Conservation (phyloP, 768 basidiomycete genomes). For the Trametes sanguinea region DNA sequence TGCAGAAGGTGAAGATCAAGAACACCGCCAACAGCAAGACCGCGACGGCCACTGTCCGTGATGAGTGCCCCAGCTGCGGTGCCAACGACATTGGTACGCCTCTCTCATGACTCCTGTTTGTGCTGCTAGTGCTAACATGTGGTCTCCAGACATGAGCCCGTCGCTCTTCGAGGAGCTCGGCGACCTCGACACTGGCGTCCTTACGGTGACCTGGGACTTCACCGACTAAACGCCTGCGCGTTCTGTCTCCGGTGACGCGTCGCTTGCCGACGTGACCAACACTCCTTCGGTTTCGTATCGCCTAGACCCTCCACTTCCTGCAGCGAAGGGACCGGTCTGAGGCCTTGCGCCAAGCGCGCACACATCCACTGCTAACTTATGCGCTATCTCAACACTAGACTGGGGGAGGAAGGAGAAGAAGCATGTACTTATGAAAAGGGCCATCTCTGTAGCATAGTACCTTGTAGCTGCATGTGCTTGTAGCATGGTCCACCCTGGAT, state of each 20-base stretch:
- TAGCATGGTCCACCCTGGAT: constrained; percentile 7
- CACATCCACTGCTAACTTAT: constrained; percentile 9
- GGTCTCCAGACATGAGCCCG: constrained; percentile 62
- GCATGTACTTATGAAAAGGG: constrained; percentile 5
- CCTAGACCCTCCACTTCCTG: constrained; percentile 1
- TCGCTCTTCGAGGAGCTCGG: constrained; percentile 57
- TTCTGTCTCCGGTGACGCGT: neutral
- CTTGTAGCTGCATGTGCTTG: constrained; percentile 14
- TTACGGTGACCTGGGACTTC: constrained; percentile 62
- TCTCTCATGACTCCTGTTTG: neutral
- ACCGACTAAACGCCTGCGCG: constrained; percentile 27
- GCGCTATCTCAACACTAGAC: neutral
- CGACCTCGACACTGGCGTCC: constrained; percentile 47
- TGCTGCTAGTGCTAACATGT: neutral
- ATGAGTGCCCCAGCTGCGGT: constrained; percentile 61
- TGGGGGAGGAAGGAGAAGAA: neutral
- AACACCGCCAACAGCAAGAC: constrained; percentile 54
- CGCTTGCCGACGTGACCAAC: neutral
- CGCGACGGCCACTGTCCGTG: constrained; percentile 51
- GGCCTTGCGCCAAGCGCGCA: constrained; percentile 7
- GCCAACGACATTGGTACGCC: constrained; percentile 57
- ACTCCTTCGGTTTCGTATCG: neutral
- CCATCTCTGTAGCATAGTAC: constrained; percentile 18
- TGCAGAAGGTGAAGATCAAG: constrained; percentile 59
- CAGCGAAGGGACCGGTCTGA: constrained; percentile 5